Evolutionary conservation across 2,329 filamentous ascomycete genomes (phyloP).

Genomic region (Cercospora berteroae): DNA sequence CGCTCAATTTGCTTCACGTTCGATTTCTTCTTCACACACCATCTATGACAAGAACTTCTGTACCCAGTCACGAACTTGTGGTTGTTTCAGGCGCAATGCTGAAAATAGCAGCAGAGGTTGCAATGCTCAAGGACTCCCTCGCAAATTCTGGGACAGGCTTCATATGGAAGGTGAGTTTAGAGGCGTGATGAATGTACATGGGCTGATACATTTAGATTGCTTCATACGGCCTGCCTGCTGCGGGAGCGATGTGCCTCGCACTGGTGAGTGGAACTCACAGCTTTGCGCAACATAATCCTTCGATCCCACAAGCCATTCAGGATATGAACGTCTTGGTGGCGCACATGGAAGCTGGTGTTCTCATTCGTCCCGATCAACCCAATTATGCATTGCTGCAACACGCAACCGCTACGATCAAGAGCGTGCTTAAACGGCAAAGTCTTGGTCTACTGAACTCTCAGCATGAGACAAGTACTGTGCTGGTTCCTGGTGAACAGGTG

Average conservation of each 20-base stretch:
- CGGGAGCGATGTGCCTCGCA: conserved; percentile 36
- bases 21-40: conserved; percentile 35
- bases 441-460: conserved; percentile 1
- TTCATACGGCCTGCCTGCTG: conserved; percentile 39
- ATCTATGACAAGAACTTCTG: conserved; percentile 25
- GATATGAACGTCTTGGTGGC: conserved; percentile 37
- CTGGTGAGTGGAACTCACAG: conserved; percentile 26
- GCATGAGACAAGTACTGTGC: not conserved
- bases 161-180: conserved; percentile 37
- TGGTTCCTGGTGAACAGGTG: not conserved
- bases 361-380: conserved; percentile 32
- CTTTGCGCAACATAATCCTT: not conserved
- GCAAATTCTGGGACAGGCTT: conserved; percentile 39
- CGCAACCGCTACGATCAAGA: conserved; percentile 35
- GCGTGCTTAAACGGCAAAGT: conserved; percentile 26
- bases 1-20: conserved; percentile 39
- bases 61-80: conserved; percentile 31
- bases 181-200: not conserved
- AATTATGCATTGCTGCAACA: conserved; percentile 34
- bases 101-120: conserved; percentile 33
- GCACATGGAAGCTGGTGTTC: conserved; percentile 35
- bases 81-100: conserved; percentile 35
- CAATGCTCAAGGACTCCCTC: conserved; percentile 34
- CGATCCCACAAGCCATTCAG: conserved; percentile 31
- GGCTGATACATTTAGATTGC: conserved; percentile 31